These are phyloP conservation scores for Phaeosphaeriaceae sp. DNA, from an alignment of 2,329 filamentous ascomycete species.

Conservation along the genomic window DNA sequence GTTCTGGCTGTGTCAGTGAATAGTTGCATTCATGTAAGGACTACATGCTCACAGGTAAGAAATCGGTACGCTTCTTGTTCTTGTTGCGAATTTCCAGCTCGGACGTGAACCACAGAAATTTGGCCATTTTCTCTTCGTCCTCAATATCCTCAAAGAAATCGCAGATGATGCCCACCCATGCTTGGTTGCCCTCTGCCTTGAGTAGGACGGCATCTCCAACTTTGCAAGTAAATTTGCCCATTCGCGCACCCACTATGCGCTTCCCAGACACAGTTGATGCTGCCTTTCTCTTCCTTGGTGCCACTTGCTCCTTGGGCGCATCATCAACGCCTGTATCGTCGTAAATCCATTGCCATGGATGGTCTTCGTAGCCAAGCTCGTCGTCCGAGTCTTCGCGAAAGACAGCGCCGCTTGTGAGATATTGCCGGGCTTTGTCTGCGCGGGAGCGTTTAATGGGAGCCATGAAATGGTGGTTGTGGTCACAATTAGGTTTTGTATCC, in stretches of 20 bases:
- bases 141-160: constrained; percentile 72
- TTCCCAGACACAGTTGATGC: constrained; percentile 28
- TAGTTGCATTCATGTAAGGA: not conserved
- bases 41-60: constrained; percentile 63
- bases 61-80: constrained; percentile 81
- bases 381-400: constrained; percentile 84
- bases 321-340: constrained; percentile 31
- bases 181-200: constrained; percentile 87
- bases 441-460: constrained; percentile 49
- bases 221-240: constrained; percentile 79
- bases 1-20: constrained; percentile 61
- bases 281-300: constrained; percentile 43
- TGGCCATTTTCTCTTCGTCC: constrained; percentile 73
- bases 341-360: constrained; percentile 65
- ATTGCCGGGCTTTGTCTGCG: constrained; percentile 55
- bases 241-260: constrained; percentile 79
- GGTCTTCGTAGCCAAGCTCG: constrained; percentile 67
- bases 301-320: constrained; percentile 27
- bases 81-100: constrained; percentile 87
- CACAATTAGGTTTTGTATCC: constrained; percentile 26
- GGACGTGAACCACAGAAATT: constrained; percentile 95
- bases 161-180: constrained; percentile 90
- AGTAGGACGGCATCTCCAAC: constrained; percentile 85
- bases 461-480: constrained; percentile 37
- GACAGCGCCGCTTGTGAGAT: constrained; percentile 66